Evolutionary conservation across 331 rosid species (phyloP).

Genomic region (Erythrophleum ivorense): DNA sequence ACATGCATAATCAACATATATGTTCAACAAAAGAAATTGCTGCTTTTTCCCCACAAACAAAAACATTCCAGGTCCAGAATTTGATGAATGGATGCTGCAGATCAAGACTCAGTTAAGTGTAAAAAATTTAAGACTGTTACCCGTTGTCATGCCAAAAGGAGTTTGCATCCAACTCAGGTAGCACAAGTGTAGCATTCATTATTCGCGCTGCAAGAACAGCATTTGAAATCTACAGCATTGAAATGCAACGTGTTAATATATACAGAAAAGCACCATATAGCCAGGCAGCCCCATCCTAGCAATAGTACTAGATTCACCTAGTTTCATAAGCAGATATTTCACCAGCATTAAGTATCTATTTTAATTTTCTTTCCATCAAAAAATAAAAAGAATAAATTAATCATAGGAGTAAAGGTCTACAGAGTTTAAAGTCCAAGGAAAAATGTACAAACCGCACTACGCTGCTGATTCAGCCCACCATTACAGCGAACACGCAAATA

Average conservation of each 20-base stretch:
- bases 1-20: too few species aligned
- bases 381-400: background rate
- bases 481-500: constrained; percentile 13
- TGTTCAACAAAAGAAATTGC: too few species aligned
- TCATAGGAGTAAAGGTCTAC: background rate
- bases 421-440: background rate
- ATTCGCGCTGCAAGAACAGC: constrained; percentile 16
- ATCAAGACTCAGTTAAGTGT: background rate
- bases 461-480: constrained; percentile 13
- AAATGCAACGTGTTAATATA: background rate
- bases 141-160: constrained; percentile 13
- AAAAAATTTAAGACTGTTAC: background rate
- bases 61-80: background rate
- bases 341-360: background rate
- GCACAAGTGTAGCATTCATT: constrained; percentile 9
- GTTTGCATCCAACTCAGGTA: constrained; percentile 14
- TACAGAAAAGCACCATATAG: background rate
- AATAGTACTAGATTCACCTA: background rate
- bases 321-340: background rate
- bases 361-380: background rate
- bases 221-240: constrained; percentile 4
- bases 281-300: background rate
- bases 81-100: background rate
- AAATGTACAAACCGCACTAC: constrained; percentile 16
- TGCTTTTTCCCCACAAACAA: background rate